Conservation (phyloP, 2,329 filamentous ascomycete genomes). For the Sporothrix schenckii region DNA sequence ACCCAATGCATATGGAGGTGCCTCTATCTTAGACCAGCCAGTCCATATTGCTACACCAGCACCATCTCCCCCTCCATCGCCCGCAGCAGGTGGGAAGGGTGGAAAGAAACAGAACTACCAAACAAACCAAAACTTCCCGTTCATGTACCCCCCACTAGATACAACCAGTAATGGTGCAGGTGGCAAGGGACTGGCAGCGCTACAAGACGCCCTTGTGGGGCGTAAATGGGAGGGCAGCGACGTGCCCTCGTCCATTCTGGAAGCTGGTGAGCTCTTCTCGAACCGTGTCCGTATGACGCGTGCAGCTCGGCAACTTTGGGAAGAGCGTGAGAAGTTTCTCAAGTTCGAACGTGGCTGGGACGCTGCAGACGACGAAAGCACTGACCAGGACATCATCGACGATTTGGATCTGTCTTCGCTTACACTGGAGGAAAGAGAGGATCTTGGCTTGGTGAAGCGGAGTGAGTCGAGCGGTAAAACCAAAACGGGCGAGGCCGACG, state of each 20-base stretch:
- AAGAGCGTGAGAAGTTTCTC: constrained; percentile 87
- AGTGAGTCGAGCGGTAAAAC: constrained; percentile 35
- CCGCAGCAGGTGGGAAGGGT: constrained; percentile 81
- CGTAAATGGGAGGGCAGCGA: constrained; percentile 92
- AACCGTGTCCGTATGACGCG: constrained; percentile 87
- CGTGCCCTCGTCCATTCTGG: constrained; percentile 89
- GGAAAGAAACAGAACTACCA: constrained; percentile 99
- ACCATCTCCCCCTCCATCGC: constrained; percentile 91
- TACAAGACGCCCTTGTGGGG: constrained; percentile 79
- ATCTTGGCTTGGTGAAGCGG: constrained; percentile 51
- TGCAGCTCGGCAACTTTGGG: constrained; percentile 90
- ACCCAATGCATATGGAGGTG: constrained; percentile 59
- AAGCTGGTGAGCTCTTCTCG: constrained; percentile 91
- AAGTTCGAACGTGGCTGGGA: constrained; percentile 92
- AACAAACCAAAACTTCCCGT: constrained; percentile 97
- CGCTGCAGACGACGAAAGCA: constrained; percentile 38
- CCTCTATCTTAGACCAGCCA: constrained; percentile 89
- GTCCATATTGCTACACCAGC: constrained; percentile 99
- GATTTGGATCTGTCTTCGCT: constrained; percentile 46
- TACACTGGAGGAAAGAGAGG: constrained; percentile 50
- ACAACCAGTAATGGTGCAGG: constrained; percentile 85
- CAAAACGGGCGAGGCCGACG: constrained; percentile 36
- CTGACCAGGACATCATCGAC: constrained; percentile 49
- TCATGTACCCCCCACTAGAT: constrained; percentile 93
- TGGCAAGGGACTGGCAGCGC: constrained; percentile 79